A percentile compares a stretch with the other conserved stretches of the same genome.
Evolutionary conservation across 176 grass and related monocot species (phyloP).

Genomic region (Zea mays): Zm-B73-REFERENCE-NAM-5.0 NC_050099.1:28843001-28843500

Average conservation of each 20-base stretch:
- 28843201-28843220: conserved; percentile 89
- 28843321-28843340: neutral
- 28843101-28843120: neutral
- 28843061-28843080: neutral
- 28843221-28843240: neutral
- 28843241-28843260: neutral
- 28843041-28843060: conserved; percentile 30
- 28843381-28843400: no score
- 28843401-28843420: neutral
- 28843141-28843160: conserved; percentile 98
- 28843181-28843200: conserved; percentile 86
- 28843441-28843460: neutral
- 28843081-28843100: conserved; percentile 8
- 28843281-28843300: neutral
- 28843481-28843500: neutral
- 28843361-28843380: neutral
- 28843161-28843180: conserved; percentile 94
- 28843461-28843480: neutral
- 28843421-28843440: neutral
- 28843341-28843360: neutral
- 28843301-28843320: neutral
- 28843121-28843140: conserved; percentile 53
- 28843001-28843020: conserved; percentile 95
- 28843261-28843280: neutral
- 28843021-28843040: conserved; percentile 97